phyloP scores from a whole-genome alignment of 2,329 filamentous ascomycete genomes.

The Sphaceloma murrayae region DNA sequence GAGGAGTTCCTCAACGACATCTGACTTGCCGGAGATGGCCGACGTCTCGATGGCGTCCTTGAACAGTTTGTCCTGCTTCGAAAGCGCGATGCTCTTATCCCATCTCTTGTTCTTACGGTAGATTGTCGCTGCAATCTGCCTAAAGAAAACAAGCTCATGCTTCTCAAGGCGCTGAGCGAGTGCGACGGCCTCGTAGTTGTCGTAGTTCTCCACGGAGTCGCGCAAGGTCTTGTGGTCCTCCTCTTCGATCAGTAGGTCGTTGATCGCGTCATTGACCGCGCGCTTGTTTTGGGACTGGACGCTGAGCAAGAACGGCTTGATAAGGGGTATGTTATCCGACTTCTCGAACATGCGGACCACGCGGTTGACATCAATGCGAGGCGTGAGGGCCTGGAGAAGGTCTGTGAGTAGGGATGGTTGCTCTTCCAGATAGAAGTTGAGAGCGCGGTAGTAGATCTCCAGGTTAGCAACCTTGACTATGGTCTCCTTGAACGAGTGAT shows the following conservation, averaged over 20 bases:
- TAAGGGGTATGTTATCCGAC: constrained; percentile 93
- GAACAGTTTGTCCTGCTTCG: constrained; percentile 98
- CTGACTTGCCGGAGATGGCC: constrained; percentile 78
- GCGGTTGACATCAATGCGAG: constrained; percentile 93
- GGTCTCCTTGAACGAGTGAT: constrained; percentile 99
- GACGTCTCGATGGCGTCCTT: constrained; percentile 98
- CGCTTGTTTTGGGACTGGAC: constrained; percentile 98
- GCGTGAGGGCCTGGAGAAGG: constrained; percentile 79
- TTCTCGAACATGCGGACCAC: constrained; percentile 99
- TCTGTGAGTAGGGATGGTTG: constrained; percentile 95
- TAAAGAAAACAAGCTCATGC: constrained; percentile 97
- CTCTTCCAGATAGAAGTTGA: constrained; percentile 96
- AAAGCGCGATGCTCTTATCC: constrained; percentile 96
- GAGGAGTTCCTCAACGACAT: constrained; percentile 90
- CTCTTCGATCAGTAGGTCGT: constrained; percentile 94
- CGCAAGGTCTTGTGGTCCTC: constrained; percentile 98
- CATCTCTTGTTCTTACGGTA: constrained; percentile 99
- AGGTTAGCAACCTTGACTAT: constrained; percentile 95
- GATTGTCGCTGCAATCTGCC: constrained; percentile 94
- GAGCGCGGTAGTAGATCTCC: constrained; percentile 95
- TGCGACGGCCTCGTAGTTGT: constrained; percentile 95
- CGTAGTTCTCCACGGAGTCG: constrained; percentile 96
- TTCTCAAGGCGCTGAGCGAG: constrained; percentile 88
- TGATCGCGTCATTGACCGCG: constrained; percentile 94
- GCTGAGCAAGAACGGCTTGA: constrained; percentile 96